phyloP scores from a whole-genome alignment of 1,284 basidiomycete species.

The Naganishia sp. region DNA sequence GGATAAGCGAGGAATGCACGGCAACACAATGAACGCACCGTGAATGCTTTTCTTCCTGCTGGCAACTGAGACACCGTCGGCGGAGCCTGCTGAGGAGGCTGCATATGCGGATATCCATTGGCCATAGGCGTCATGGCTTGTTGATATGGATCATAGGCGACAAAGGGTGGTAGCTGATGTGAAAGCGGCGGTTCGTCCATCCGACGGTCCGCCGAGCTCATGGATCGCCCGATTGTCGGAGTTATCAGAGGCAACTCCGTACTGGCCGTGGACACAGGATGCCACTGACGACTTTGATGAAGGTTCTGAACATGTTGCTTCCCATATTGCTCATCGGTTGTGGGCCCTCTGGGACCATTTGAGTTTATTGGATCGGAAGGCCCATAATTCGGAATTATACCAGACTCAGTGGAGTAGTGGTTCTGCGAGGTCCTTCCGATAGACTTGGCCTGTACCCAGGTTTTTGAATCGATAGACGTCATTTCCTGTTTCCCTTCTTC shows the following conservation, averaged over 20 bases:
- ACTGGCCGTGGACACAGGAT: neutral
- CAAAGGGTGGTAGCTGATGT: constrained; percentile 19
- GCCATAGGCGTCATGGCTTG: constrained; percentile 21
- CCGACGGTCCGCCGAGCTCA: constrained; percentile 1
- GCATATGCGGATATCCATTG: constrained; percentile 14
- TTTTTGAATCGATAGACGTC: constrained; percentile 11
- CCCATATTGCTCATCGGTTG: too few relatives aligned
- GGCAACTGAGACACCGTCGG: constrained; percentile 25
- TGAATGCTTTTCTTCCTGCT: constrained; percentile 28
- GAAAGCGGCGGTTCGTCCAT: constrained; percentile 12
- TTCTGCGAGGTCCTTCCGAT: too few relatives aligned
- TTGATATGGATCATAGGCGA: constrained; percentile 21
- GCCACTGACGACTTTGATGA: too few relatives aligned
- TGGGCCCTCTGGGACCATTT: too few relatives aligned
- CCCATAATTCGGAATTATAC: too few relatives aligned
- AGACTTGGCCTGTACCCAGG: constrained; percentile 7
- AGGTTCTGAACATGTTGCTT: too few relatives aligned
- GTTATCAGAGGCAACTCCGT: constrained; percentile 6
- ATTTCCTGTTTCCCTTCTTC: neutral
- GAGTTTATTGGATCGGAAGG: too few relatives aligned
- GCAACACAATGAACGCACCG: constrained; percentile 1
- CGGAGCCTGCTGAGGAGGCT: constrained; percentile 19
- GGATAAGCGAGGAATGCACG: neutral
- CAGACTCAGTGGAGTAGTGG: too few relatives aligned
- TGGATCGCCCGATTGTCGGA: constrained; percentile 22